These are phyloP conservation scores for Cyberlindnera xylosilytica DNA, from an alignment of 805 yeast species.

Conservation along the genomic window DNA sequence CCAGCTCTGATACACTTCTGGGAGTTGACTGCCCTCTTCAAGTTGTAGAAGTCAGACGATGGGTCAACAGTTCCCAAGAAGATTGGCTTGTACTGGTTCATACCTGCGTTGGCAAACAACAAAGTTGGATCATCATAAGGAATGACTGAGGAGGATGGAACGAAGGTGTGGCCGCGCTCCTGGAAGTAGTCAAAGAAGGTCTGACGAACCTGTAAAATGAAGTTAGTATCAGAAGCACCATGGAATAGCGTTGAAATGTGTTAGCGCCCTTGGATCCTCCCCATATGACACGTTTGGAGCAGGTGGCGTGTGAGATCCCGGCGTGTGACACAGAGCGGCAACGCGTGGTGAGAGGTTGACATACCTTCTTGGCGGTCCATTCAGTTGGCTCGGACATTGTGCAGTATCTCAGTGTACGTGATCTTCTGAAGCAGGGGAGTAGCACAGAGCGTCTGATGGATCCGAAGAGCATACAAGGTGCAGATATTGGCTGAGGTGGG, in stretches of 20 bases:
- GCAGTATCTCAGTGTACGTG: conserved; percentile 12
- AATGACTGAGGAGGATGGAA: conserved; percentile 90
- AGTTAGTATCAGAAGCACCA: not conserved
- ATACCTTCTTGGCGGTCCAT: conserved; percentile 29
- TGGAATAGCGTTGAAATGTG: no score
- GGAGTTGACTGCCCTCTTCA: conserved; percentile 90
- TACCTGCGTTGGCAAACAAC: conserved; percentile 96
- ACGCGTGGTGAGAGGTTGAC: conserved; percentile 7
- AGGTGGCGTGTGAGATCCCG: not conserved
- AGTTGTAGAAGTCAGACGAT: conserved; percentile 73
- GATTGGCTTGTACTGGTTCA: conserved; percentile 98
- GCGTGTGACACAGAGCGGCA: not conserved
- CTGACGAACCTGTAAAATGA: conserved; percentile 53
- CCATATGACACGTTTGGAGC: not conserved
- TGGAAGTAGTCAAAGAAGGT: conserved; percentile 84
- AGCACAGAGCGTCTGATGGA: conserved; percentile 14
- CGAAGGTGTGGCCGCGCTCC: conserved; percentile 67
- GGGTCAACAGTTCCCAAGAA: conserved; percentile 98
- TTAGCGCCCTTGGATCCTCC: no score
- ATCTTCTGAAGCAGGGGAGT: conserved; percentile 11
- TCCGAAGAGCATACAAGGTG: conserved; percentile 16
- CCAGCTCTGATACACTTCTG: conserved; percentile 99
- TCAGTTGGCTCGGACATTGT: conserved; percentile 26
- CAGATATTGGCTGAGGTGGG: conserved; percentile 4
- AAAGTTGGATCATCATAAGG: conserved; percentile 98